Evolutionary conservation across 163 green algal species (phyloP).

Genomic region (Picocystis sp.): DNA sequence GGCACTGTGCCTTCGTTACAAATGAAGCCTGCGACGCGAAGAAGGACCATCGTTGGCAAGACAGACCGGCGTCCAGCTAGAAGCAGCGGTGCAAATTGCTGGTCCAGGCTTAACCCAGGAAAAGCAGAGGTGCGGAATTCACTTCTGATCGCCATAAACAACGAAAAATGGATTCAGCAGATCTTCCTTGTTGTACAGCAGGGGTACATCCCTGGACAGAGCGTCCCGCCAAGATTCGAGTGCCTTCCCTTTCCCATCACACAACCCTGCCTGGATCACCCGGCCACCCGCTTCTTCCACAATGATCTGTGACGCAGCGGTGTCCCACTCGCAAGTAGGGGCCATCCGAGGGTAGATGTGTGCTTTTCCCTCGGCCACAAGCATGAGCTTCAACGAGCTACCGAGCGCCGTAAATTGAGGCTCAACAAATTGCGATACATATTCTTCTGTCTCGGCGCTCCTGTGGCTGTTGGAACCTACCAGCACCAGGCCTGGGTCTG

Average conservation of each 20-base stretch:
- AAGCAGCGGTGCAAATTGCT: too few relatives aligned
- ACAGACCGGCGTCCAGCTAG: too few relatives aligned
- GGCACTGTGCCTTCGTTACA: too few relatives aligned
- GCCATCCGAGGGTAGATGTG: conserved; percentile 59
- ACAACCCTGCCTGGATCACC: conserved; percentile 53
- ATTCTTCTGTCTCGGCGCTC: conserved; percentile 44
- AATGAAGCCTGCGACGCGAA: too few relatives aligned
- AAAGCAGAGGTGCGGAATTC: too few relatives aligned
- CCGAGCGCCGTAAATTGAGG: conserved; percentile 51
- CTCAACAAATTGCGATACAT: conserved; percentile 39
- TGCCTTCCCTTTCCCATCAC: conserved; percentile 44
- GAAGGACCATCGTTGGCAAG: too few relatives aligned
- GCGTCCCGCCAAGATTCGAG: conserved; percentile 56
- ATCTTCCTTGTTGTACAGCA: conserved; percentile 64
- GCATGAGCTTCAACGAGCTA: conserved; percentile 67
- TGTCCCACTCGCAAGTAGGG: conserved; percentile 78
- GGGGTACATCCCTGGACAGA: conserved; percentile 23
- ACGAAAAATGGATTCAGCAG: conserved; percentile 75
- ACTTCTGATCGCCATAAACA: conserved; percentile 23
- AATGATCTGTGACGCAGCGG: conserved; percentile 61
- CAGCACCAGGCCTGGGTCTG: conserved; percentile 19
- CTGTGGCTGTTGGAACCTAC: conserved; percentile 44
- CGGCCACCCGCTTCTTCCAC: conserved; percentile 60
- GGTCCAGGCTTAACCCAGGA: too few relatives aligned
- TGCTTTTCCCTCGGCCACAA: conserved; percentile 38